Percentiles rank a stretch among this genome's conserved stretches.
phyloP scores from a whole-genome alignment of 169 alveolate genomes.

The Theileria orientalis region DNA sequence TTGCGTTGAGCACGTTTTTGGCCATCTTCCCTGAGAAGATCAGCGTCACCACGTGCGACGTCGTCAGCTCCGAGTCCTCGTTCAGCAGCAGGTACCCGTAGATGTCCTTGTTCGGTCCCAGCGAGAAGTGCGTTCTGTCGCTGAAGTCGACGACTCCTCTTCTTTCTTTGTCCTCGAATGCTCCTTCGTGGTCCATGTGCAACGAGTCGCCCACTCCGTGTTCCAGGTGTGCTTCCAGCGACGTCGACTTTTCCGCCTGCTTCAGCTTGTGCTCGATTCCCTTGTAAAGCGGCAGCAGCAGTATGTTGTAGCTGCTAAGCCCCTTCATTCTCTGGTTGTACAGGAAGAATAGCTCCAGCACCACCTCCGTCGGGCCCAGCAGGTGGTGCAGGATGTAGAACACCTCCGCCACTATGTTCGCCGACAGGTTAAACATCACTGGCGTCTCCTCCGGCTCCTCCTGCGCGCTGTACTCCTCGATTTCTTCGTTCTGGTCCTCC shows the following conservation, averaged over 20 bases:
- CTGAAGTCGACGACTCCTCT: slow-evolving; percentile 10
- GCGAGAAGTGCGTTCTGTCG: slow-evolving; percentile 19
- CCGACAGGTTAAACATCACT: slow-evolving; percentile 13
- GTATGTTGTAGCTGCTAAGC: slow-evolving; percentile 48
- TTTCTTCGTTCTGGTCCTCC: not conserved
- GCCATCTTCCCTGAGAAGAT: slow-evolving; percentile 41
- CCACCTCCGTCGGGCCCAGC: slow-evolving; percentile 51
- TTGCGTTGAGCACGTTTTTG: slow-evolving; percentile 25
- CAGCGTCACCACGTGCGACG: slow-evolving; percentile 45
- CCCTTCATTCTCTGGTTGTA: slow-evolving; percentile 38
- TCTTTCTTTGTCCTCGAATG: not conserved
- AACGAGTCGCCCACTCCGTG: not conserved
- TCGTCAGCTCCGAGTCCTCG: slow-evolving; percentile 57
- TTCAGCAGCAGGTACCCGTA: slow-evolving; percentile 31
- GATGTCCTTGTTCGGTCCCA: slow-evolving; percentile 31
- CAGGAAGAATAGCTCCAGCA: slow-evolving; percentile 48
- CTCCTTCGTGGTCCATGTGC: not conserved
- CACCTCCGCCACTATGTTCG: slow-evolving; percentile 50
- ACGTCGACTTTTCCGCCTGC: not conserved
- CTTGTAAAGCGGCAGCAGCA: slow-evolving; percentile 50
- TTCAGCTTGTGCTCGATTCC: slow-evolving; percentile 27
- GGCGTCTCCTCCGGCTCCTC: slow-evolving; percentile 9
- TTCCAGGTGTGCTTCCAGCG: not conserved
- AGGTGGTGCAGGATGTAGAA: slow-evolving; percentile 57
- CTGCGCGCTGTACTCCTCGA: slow-evolving; percentile 12